Evolutionary conservation across 192 early-diverging fungal species (phyloP).

Genomic region (Backusella liffmaniae): DNA sequence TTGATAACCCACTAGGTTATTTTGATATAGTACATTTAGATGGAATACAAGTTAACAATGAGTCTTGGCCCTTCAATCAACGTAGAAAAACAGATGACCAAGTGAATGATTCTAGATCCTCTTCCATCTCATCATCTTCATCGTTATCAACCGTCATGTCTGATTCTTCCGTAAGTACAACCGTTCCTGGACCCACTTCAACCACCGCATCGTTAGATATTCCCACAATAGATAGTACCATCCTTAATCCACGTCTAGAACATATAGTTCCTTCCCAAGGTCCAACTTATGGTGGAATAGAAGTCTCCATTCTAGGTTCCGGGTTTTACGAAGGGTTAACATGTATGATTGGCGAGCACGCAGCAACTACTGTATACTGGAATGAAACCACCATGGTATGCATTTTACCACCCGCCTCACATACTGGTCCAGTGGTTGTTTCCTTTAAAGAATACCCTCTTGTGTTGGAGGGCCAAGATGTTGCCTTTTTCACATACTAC

Average conservation of each 20-base stretch:
- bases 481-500: conserved; percentile 33
- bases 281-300: conserved; percentile 80
- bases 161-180: background rate
- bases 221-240: background rate
- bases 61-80: conserved; percentile 37
- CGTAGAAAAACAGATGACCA: conserved; percentile 20
- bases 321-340: conserved; percentile 73
- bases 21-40: background rate
- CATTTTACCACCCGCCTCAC: conserved; percentile 70
- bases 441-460: conserved; percentile 47
- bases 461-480: conserved; percentile 23
- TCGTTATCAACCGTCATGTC: background rate
- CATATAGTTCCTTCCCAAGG: conserved; percentile 80
- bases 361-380: conserved; percentile 76
- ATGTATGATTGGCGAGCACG: conserved; percentile 70
- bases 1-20: background rate
- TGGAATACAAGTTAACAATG: background rate
- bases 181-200: background rate
- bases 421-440: conserved; percentile 68
- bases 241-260: conserved; percentile 44
- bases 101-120: background rate
- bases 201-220: background rate
- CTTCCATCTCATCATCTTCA: conserved; percentile 4
- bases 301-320: conserved; percentile 82
- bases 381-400: conserved; percentile 78